Conservation (phyloP, 148 eudicot genomes). For the Tetragonia tetragonoides region DNA sequence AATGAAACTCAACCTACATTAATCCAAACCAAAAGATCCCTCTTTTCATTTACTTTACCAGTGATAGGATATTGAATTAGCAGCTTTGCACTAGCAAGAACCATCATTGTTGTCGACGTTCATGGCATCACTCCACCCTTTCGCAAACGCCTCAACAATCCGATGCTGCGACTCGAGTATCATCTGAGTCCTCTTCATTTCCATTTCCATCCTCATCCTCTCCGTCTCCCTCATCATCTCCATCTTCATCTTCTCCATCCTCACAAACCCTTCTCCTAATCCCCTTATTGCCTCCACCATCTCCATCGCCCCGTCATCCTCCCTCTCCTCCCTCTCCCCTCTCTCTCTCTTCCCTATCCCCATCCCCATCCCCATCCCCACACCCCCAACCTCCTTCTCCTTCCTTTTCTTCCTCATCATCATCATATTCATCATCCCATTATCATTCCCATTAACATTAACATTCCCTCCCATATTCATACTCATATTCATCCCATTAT, state of each 20-base stretch:
- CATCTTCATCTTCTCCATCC: slow-evolving; percentile 87
- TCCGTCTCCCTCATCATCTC: slow-evolving; percentile 73
- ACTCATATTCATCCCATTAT: slow-evolving; percentile 11
- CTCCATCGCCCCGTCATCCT: slow-evolving; percentile 33
- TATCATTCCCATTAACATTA: too few relatives aligned
- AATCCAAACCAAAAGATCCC: background rate
- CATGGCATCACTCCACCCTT: slow-evolving; percentile 28
- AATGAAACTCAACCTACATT: background rate
- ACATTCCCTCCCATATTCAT: background rate
- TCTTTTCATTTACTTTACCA: background rate
- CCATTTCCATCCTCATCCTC: slow-evolving; percentile 76
- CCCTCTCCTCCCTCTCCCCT: slow-evolving; percentile 13
- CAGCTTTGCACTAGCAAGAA: background rate
- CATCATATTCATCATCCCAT: background rate
- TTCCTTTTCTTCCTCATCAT: background rate
- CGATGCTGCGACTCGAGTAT: slow-evolving; percentile 71
- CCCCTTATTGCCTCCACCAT: slow-evolving; percentile 58
- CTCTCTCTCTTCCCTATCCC: slow-evolving; percentile 39
- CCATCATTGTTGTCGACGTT: background rate
- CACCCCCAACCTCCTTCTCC: slow-evolving; percentile 25
- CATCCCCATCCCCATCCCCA: slow-evolving; percentile 38
- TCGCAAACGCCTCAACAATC: slow-evolving; percentile 68
- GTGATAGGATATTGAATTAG: background rate
- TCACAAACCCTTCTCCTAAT: slow-evolving; percentile 79
- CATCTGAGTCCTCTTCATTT: slow-evolving; percentile 79